Evolutionary conservation across 2,329 filamentous ascomycete genomes (phyloP), one percentile per base, ranked within the genome.

Genomic region (Cytospora schulzeri): DNA sequence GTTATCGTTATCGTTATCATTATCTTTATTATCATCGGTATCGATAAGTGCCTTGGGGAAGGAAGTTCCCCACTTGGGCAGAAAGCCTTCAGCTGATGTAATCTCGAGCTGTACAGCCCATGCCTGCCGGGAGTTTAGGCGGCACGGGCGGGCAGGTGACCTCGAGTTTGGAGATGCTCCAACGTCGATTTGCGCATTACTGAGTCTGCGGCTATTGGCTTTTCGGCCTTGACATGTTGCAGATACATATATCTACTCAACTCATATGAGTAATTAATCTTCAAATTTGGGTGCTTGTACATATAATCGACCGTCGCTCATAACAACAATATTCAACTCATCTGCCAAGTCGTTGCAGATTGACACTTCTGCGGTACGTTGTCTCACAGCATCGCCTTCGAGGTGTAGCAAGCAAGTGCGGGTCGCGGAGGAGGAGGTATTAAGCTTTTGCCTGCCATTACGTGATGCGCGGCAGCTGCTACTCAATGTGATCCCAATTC

Each of bases 151-250:
- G 48, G 57, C 31, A 48, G 45, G 8, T 48, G 45, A 48, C 48
- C 38, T 51, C 48, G 31, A 60, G 57, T 52, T 59, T 38, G 29
- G 41, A 22, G 11, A 22, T 48, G 59, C 59, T 51, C 59, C 51
- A 48, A 33, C 22, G 35, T 45, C 28, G 52, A 45, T 56, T 62
- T 62, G 60, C 52, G 52, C 52, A 57, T 50, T 17, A 38, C n/a
- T 52, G 52, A 56, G 52, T 56, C 41, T 62, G 60, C 52, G 28
- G 41, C 51, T 52, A 62, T 62, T 62, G 60, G 56, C 38, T 56
- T 56, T 56, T 17, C n/a, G 38, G 52, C 22, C 41, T 51, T 51
- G 52, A 51, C 52, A 38, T 62, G 52, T 45, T 29, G 19, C n/a
- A 28, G 11, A 24, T 29, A 24, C 31, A 29, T 35, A 24, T 48